Evolutionary conservation across 2,329 filamentous ascomycete species (phyloP).

Genomic region (Colletotrichum camelliae): DNA sequence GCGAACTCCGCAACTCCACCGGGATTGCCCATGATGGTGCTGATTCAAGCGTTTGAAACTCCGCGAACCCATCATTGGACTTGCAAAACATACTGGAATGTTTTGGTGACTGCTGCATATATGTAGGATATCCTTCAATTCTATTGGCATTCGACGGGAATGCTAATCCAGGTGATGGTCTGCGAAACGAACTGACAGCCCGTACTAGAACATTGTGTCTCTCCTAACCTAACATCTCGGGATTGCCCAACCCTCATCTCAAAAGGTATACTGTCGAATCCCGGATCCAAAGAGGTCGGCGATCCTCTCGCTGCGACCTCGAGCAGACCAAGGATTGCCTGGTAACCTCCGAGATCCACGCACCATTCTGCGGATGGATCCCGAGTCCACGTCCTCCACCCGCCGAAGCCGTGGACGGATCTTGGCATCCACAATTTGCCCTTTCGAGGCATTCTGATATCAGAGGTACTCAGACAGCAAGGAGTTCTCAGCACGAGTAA

Average conservation of each 20-base stretch:
- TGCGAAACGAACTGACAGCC: not conserved
- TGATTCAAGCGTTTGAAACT: not conserved
- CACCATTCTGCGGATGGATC: not conserved
- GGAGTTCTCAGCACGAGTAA: not conserved
- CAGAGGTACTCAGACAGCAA: not conserved
- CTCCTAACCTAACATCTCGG: not conserved
- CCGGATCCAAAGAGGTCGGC: not conserved
- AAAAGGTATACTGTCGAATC: no score
- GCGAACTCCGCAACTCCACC: not conserved
- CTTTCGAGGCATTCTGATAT: not conserved
- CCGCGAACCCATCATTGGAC: not conserved
- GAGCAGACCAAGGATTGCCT: not conserved
- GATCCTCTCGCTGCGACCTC: not conserved
- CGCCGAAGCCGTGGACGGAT: not conserved
- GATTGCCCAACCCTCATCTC: no score
- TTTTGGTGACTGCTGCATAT: not conserved
- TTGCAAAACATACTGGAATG: not conserved
- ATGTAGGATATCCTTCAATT: not conserved
- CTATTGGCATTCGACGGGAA: fast-evolving
- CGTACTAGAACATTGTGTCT: fast-evolving
- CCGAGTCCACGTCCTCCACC: not conserved
- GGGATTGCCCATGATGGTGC: not conserved
- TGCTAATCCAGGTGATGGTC: fast-evolving
- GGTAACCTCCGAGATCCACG: not conserved
- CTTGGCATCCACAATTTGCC: not conserved